These are phyloP conservation scores for Rhizopus arrhizus DNA, from an alignment of 371 early-diverging fungal genomes.

Conservation along the genomic window DNA sequence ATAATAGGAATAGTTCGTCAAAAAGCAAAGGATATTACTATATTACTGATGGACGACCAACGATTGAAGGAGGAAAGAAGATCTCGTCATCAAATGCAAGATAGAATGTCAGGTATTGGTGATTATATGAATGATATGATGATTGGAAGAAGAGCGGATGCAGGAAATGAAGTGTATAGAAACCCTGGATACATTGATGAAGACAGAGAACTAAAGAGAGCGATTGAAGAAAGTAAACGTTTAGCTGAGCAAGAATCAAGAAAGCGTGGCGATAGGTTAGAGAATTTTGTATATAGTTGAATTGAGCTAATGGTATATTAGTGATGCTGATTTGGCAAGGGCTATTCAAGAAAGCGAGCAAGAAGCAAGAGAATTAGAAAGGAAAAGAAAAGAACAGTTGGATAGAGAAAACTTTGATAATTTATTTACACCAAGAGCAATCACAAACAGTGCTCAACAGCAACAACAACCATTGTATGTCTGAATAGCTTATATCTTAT, in stretches of 20 bases:
- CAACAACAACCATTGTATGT: background rate
- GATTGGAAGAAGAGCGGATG: constrained; percentile 16
- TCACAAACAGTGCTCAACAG: constrained; percentile 5
- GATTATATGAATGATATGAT: constrained; percentile 45
- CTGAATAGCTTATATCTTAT: background rate
- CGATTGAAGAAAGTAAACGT: constrained; percentile 83
- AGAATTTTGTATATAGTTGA: background rate
- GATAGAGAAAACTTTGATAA: constrained; percentile 44
- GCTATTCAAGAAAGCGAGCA: constrained; percentile 28
- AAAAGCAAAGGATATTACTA: constrained; percentile 90
- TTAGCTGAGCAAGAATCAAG: constrained; percentile 64
- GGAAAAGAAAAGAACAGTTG: constrained; percentile 12
- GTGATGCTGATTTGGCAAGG: constrained; percentile 40
- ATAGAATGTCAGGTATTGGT: constrained; percentile 56
- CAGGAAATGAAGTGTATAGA: constrained; percentile 35
- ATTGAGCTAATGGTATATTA: constrained; percentile 2
- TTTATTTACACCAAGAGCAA: constrained; percentile 23
- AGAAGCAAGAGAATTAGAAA: constrained; percentile 29
- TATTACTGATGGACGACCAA: constrained; percentile 78
- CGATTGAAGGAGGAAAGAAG: constrained; percentile 78
- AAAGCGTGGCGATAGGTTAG: constrained; percentile 37
- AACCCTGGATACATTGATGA: constrained; percentile 69
- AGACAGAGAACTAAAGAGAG: constrained; percentile 78
- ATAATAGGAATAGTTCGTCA: constrained; percentile 72
- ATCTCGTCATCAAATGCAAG: constrained; percentile 63